A percentile compares a stretch with the other conserved stretches of the same genome.
Evolutionary conservation across 2,329 filamentous ascomycete genomes (phyloP).

Genomic region (Exophiala sideris): DNA sequence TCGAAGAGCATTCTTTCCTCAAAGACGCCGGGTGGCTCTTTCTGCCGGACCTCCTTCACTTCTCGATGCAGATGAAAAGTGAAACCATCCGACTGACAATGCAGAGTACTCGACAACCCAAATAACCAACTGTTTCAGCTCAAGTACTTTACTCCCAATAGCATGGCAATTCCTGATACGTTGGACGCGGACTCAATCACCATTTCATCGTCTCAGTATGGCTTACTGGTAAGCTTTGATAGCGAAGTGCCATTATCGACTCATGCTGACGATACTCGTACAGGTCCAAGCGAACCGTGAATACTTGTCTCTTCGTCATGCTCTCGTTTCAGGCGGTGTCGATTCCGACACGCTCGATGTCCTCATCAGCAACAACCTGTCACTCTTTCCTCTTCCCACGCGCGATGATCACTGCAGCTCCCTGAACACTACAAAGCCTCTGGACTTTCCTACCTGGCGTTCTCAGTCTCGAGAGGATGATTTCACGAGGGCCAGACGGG

Average conservation of each 20-base stretch:
- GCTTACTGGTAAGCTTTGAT: conserved; percentile 9
- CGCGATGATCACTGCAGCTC: neutral
- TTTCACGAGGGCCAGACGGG: too few relatives aligned
- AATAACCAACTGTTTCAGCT: too few relatives aligned
- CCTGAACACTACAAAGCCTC: too few relatives aligned
- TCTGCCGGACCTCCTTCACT: too few relatives aligned
- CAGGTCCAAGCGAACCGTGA: conserved; percentile 7
- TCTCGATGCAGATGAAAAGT: too few relatives aligned
- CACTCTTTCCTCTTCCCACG: neutral
- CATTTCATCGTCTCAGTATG: conserved; percentile 12
- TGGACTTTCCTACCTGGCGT: too few relatives aligned
- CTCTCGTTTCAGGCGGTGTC: conserved; percentile 16
- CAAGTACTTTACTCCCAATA: neutral
- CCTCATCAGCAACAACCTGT: conserved; percentile 11
- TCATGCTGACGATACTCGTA: neutral
- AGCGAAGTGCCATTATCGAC: neutral
- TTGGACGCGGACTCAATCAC: conserved; percentile 2
- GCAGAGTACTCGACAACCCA: too few relatives aligned
- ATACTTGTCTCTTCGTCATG: conserved; percentile 15
- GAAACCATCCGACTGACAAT: too few relatives aligned
- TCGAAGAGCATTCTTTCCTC: too few relatives aligned
- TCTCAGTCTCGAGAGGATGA: too few relatives aligned
- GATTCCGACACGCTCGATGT: conserved; percentile 12
- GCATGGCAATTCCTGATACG: neutral
- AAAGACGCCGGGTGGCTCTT: too few relatives aligned